These are phyloP conservation scores for Chamaecrista fasciculata DNA, from an alignment of 306 rosid genomes.

Conservation along the genomic window DNA sequence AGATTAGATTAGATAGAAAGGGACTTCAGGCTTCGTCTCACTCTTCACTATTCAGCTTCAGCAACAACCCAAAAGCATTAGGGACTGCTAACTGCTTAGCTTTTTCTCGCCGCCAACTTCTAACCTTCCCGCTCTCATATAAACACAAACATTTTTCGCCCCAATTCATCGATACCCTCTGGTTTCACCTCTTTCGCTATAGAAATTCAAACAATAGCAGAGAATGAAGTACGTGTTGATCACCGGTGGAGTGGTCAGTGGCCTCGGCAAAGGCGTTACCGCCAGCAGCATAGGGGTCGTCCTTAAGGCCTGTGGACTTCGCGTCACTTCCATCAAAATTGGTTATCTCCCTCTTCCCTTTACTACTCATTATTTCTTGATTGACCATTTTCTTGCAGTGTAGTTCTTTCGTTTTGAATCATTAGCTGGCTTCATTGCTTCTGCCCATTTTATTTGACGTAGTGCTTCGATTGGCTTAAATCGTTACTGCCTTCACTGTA, in stretches of 20 bases:
- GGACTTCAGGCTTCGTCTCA: constrained; percentile 1
- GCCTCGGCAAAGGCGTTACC: constrained; percentile 99
- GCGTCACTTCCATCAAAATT: constrained; percentile 95
- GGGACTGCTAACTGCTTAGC: not conserved
- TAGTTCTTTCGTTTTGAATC: not conserved
- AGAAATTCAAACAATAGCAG: not conserved
- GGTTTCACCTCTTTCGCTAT: not conserved
- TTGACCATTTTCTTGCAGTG: not conserved
- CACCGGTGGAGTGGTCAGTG: constrained; percentile 94
- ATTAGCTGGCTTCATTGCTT: not conserved
- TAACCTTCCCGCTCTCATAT: constrained; percentile 49
- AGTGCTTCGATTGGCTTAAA: not conserved
- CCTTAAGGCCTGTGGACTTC: constrained; percentile 93
- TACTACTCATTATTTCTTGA: not conserved
- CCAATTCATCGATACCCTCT: not conserved
- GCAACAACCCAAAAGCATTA: not conserved
- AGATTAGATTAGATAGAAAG: constrained; percentile 17
- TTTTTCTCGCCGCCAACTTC: constrained; percentile 10
- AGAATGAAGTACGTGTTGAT: constrained; percentile 87
- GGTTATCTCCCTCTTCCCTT: constrained; percentile 41
- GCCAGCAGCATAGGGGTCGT: constrained; percentile 99
- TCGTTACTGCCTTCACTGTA: not conserved
- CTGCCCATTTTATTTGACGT: not conserved
- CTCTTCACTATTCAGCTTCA: not conserved
- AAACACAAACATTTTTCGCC: constrained; percentile 40